Evolutionary conservation across 768 basidiomycete species (phyloP).

Genomic region (Suillus sp.): DNA sequence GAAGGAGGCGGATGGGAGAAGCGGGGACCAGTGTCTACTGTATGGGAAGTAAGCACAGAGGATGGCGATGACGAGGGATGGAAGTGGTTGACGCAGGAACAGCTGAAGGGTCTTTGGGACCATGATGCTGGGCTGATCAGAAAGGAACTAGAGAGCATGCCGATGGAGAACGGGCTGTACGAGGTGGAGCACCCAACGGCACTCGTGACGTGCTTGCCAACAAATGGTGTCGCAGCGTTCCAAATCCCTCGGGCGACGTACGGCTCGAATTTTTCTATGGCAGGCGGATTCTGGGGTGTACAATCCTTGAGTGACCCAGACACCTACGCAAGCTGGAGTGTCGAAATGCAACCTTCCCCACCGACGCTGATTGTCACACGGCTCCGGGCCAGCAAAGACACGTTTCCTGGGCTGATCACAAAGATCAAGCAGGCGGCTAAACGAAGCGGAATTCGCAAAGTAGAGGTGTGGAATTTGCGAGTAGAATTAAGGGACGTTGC

Average conservation of each 20-base stretch:
- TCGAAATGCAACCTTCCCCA: constrained; percentile 37
- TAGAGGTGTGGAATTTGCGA: constrained; percentile 54
- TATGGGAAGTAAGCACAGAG: constrained; percentile 37
- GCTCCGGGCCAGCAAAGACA: constrained; percentile 31
- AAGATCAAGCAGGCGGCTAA: constrained; percentile 39
- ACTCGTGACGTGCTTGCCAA: constrained; percentile 44
- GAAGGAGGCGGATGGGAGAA: constrained; percentile 47
- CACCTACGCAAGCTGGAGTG: constrained; percentile 47
- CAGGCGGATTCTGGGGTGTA: constrained; percentile 25
- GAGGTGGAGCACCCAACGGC: constrained; percentile 19
- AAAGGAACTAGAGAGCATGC: constrained; percentile 27
- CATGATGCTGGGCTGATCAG: constrained; percentile 43
- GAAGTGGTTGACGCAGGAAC: constrained; percentile 38
- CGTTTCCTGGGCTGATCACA: constrained; percentile 39
- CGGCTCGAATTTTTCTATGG: constrained; percentile 17
- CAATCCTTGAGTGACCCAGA: constrained; percentile 17
- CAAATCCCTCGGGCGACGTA: constrained; percentile 38
- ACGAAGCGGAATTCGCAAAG: constrained; percentile 34
- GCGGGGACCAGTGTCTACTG: constrained; percentile 38
- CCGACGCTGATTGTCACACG: constrained; percentile 48
- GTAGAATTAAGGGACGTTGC: constrained; percentile 33
- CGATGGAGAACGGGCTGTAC: constrained; percentile 12
- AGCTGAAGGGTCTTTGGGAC: constrained; percentile 40
- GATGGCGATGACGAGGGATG: constrained; percentile 15
- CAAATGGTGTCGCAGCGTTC: constrained; percentile 49